These are phyloP conservation scores for Dimargaris cristalligena DNA, from an alignment of 192 early-diverging fungal genomes.

Conservation along the genomic window DNA sequence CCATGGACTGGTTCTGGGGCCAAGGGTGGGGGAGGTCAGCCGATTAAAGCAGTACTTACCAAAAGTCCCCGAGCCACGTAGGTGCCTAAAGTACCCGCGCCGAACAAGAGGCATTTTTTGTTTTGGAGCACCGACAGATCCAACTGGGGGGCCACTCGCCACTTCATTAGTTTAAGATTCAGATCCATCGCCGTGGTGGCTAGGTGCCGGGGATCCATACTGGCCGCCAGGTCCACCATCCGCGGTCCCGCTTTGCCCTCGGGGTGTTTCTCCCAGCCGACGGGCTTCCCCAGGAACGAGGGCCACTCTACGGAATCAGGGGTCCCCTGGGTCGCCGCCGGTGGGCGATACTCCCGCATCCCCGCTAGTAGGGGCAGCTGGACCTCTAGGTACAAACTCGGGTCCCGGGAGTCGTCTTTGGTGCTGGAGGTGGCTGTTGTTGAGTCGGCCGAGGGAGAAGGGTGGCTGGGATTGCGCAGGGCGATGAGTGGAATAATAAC, in stretches of 20 bases:
- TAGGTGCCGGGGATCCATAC: conserved; percentile 78
- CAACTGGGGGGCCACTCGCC: conserved; percentile 74
- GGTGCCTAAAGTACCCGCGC: conserved; percentile 88
- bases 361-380: no score
- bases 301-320: not conserved
- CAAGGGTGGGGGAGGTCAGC: no score
- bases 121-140: conserved; percentile 60
- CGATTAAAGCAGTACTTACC: no score
- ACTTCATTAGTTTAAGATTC: conserved; percentile 94
- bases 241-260: conserved; percentile 65
- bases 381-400: not conserved
- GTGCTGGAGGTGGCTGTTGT: not conserved
- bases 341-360: no score
- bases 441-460: not conserved
- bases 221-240: conserved; percentile 58
- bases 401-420: not conserved
- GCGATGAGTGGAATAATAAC: not conserved
- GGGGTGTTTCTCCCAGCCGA: conserved; percentile 87
- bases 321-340: no score
- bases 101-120: conserved; percentile 72
- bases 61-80: conserved; percentile 73
- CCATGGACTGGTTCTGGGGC: no score
- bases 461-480: no score
- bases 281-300: conserved; percentile 15
- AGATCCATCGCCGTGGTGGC: conserved; percentile 82